Conservation (phyloP, 2,329 filamentous ascomycete species). For the Phialophora verrucosa region DNA sequence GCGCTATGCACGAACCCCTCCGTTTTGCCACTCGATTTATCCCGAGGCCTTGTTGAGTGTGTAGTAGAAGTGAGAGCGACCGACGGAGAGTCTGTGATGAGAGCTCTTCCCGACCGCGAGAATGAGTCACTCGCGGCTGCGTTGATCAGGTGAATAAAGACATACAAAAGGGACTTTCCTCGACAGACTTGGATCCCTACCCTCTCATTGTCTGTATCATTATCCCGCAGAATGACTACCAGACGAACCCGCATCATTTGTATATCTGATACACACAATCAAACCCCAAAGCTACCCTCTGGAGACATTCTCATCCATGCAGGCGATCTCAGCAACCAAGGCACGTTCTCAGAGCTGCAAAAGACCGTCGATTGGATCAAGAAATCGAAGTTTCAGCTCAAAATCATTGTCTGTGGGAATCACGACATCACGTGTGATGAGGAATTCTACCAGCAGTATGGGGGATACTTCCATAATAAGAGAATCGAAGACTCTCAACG, state of each 20-base stretch:
- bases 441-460: slow-evolving; percentile 53
- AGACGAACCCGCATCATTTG: slow-evolving; percentile 45
- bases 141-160: neutral
- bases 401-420: slow-evolving; percentile 57
- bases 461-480: slow-evolving; percentile 50
- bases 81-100: neutral
- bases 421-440: slow-evolving; percentile 47
- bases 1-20: slow-evolving; percentile 4
- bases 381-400: slow-evolving; percentile 49
- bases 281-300: slow-evolving; percentile 45
- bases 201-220: neutral
- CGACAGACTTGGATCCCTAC: neutral
- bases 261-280: slow-evolving; percentile 56
- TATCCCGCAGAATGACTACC: slow-evolving; percentile 28
- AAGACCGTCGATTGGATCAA: slow-evolving; percentile 52
- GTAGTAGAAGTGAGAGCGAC: neutral
- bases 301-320: slow-evolving; percentile 58
- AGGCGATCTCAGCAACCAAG: slow-evolving; percentile 56
- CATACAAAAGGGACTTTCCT: neutral
- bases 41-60: neutral
- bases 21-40: slow-evolving; percentile 11
- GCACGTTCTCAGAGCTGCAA: slow-evolving; percentile 51
- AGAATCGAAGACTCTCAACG: slow-evolving; percentile 53
- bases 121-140: slow-evolving; percentile 17
- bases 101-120: neutral